Evolutionary conservation across 2,329 filamentous ascomycete species (phyloP).

Genomic region (Drechslerella stenobrocha): DNA sequence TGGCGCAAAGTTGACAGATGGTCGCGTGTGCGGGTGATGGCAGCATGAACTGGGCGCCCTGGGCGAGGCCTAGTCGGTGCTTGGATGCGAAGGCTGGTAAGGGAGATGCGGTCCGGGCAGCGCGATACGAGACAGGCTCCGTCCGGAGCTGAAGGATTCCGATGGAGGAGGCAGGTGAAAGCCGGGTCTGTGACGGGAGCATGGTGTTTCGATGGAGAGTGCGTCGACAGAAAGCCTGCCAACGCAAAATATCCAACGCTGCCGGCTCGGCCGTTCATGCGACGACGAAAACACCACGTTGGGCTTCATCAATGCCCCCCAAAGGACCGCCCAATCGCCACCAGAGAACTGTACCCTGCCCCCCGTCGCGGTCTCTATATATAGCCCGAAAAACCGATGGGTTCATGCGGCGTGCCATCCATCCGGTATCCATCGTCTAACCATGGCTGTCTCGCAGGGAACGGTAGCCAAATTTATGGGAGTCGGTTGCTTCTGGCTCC

Average conservation of each 20-base stretch:
- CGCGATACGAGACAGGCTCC: neutral
- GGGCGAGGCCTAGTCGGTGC: neutral
- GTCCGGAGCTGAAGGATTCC: neutral
- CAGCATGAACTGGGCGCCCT: neutral
- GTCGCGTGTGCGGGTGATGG: slow-evolving; percentile 7
- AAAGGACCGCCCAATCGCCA: no score
- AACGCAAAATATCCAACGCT: slow-evolving; percentile 12
- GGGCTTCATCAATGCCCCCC: no score
- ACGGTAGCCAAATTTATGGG: slow-evolving; percentile 9
- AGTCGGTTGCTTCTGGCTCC: slow-evolving; percentile 8
- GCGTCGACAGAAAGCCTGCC: neutral
- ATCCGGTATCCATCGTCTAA: no score
- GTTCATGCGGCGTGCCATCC: no score
- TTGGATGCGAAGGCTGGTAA: neutral
- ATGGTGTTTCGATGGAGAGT: neutral
- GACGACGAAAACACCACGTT: no score
- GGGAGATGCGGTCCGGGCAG: neutral
- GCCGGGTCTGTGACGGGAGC: neutral
- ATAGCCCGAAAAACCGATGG: no score
- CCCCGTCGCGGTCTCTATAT: no score
- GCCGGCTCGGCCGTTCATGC: no score
- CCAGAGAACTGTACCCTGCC: no score
- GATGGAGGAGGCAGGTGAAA: neutral
- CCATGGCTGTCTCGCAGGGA: slow-evolving; percentile 25
- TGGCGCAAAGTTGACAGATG: neutral